Evolutionary conservation across 345 rosid species (phyloP), one percentile per base, ranked within the genome.

Genomic region (Rhodamnia rubescens): DNA sequence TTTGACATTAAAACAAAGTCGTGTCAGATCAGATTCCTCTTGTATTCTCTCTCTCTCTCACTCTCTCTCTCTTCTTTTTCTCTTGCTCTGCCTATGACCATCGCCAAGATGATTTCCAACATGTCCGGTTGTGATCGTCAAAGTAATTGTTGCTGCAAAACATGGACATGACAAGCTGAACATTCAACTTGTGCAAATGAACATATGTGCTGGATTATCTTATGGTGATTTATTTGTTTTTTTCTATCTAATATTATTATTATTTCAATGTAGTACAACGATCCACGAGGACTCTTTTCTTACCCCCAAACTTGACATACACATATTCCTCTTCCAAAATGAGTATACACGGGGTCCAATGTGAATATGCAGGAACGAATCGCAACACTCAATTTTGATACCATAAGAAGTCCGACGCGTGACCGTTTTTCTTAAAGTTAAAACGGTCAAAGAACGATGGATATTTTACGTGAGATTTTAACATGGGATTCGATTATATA

Each of bases 11-110:
- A 85, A 50, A 81, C 40, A 81, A 47, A 27, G n/a, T 58, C 53
- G 21, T 85, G 87, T 85, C 87, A 85, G 87, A 57, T 85, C 80
- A 58, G 69, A n/a, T 58, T 58, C 69, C 20, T 29, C 75, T 11
- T 49, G 51, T 49, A 49, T 16, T 52, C 2, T 52, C 54, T 52
- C 53, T 14, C 5, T 14, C 53, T 14, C 75, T 40, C 40, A 32
- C 40, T 36, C 47, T 69, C 80, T 20, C 22, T 42, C 80, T 42
- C 26, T 20, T 4, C 7, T 4, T 20, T 54, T 3, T 21, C 24
- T 8, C 24, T 54, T 53, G 6, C 57, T 20, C 47, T 69, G 80
- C 40, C 29, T 27, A 61, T 59, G 20, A 61, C 20, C 9, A 59
- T 59, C 27, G 74, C 74, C 74, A 61, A 61, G 27, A 13, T 61